Evolutionary conservation across 441 rosid genomes (phyloP).

Genomic region (Pelargonium myrrhifolium): DNA sequence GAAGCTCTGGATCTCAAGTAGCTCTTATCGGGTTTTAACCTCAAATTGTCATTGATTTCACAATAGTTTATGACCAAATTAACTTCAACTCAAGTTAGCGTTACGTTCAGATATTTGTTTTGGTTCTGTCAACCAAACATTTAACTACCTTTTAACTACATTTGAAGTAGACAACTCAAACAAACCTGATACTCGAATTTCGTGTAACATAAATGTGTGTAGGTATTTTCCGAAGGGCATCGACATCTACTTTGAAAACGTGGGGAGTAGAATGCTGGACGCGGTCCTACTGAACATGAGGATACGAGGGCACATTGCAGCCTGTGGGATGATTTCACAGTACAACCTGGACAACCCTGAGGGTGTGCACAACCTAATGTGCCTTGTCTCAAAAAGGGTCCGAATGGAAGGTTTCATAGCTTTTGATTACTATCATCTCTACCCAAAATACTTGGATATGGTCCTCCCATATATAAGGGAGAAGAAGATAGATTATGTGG

Average conservation of each 20-base stretch:
- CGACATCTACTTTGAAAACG: slow-evolving; percentile 50
- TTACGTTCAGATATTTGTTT: no score
- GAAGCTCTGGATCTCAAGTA: no score
- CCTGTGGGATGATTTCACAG: slow-evolving; percentile 60
- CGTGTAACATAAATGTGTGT: neutral
- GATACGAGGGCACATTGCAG: slow-evolving; percentile 35
- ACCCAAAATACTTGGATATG: slow-evolving; percentile 24
- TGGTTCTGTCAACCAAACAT: no score
- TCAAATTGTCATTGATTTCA: no score
- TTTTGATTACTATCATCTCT: slow-evolving; percentile 26
- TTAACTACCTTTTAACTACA: no score
- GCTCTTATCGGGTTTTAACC: no score
- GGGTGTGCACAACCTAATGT: slow-evolving; percentile 28
- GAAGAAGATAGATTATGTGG: slow-evolving; percentile 25
- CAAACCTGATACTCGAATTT: no score
- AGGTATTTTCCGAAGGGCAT: slow-evolving; percentile 48
- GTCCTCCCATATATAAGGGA: slow-evolving; percentile 26
- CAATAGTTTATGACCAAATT: no score
- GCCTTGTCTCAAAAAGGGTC: slow-evolving; percentile 25
- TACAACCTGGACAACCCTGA: slow-evolving; percentile 41
- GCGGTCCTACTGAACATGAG: slow-evolving; percentile 44
- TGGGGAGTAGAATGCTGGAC: slow-evolving; percentile 44
- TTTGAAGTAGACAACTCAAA: no score
- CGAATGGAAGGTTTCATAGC: slow-evolving; percentile 37
- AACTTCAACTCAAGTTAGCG: no score